phyloP scores from a whole-genome alignment of 164 flowering plant species.

The Umbilicus rupestris region DNA sequence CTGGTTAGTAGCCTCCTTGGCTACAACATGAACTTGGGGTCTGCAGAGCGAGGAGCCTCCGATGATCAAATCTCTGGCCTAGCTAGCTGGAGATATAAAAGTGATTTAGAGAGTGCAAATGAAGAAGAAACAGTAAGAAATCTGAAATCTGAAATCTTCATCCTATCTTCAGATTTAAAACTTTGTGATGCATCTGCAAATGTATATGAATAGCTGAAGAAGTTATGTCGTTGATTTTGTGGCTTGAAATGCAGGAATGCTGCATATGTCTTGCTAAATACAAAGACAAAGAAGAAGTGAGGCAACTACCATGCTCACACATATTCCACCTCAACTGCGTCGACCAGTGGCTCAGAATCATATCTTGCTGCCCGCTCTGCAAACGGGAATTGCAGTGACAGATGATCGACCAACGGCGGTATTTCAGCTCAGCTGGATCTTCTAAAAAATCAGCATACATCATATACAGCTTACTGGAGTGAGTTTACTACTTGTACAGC shows the following conservation, averaged over 20 bases:
- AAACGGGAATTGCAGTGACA: constrained; percentile 18
- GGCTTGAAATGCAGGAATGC: constrained; percentile 59
- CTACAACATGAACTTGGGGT: constrained; percentile 81
- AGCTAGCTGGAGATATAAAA: constrained; percentile 64
- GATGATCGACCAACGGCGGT: background rate
- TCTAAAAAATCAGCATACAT: constrained; percentile 17
- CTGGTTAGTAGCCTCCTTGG: constrained; percentile 64
- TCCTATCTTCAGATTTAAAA: background rate
- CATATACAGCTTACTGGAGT: constrained; percentile 40
- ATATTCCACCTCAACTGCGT: constrained; percentile 80
- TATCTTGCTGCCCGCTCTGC: constrained; percentile 89
- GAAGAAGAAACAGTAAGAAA: background rate
- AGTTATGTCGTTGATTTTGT: background rate
- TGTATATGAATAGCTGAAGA: background rate
- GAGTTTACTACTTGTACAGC: constrained; percentile 23
- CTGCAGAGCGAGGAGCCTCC: constrained; percentile 60
- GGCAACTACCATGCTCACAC: constrained; percentile 80
- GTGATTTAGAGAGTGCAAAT: background rate
- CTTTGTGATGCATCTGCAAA: background rate
- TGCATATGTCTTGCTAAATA: constrained; percentile 88
- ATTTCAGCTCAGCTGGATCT: background rate
- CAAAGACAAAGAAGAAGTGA: constrained; percentile 75
- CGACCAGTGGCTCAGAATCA: constrained; percentile 89
- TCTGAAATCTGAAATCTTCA: background rate
- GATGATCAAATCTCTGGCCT: constrained; percentile 70